Evolutionary conservation across 352 stramenopile genomes (phyloP), one percentile per base, ranked within the genome.

Genomic region (Phytophthora nicotianae): DNA sequence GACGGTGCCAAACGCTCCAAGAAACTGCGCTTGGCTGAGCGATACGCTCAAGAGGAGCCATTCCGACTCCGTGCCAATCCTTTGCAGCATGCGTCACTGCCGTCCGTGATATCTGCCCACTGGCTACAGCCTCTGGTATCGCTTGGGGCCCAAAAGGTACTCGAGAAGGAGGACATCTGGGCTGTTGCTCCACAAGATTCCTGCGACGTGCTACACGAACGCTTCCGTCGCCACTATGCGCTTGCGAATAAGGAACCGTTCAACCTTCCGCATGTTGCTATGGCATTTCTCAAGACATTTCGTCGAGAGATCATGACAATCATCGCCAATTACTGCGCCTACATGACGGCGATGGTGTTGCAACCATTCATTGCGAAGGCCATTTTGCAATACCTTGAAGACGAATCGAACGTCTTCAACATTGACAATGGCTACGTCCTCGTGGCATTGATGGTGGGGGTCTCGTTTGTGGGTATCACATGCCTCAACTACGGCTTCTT

Each of bases 401-500:
- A 70, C 23, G 33, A 61, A 3, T 17, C 43, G 1, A 77, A 77
- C 35, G 23, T 66, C 21, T 75, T 77, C 52, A 24, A 55, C 42
- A 62, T 66, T 17, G 14, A 58, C 50, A 72, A 57, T 23, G 70
- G 65, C 3, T 77, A 70, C 26, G 46, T 61, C 2, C 51, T 77
- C 0, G 65, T 69, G 26, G 46, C 33, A 6, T 19, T 75, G 1
- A 68, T 77, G 57, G 42, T 56, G 10, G 53, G 10, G 1, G 57
- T 65, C 23, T 68, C 65, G 6, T 65, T 77, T 6, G 53, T 74
- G 1, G 61, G 46, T 1, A 50, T 78, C 14, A 77, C 60, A 8
- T 58, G 64, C 23, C 41, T 81, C 14, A 74, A 79, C 58, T 81
- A 75, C 56, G 66, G 60, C 23, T 76, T 74, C 48, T 79, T 75